Conservation (phyloP, 768 basidiomycete species). For the Antrodiella citrinella region DNA sequence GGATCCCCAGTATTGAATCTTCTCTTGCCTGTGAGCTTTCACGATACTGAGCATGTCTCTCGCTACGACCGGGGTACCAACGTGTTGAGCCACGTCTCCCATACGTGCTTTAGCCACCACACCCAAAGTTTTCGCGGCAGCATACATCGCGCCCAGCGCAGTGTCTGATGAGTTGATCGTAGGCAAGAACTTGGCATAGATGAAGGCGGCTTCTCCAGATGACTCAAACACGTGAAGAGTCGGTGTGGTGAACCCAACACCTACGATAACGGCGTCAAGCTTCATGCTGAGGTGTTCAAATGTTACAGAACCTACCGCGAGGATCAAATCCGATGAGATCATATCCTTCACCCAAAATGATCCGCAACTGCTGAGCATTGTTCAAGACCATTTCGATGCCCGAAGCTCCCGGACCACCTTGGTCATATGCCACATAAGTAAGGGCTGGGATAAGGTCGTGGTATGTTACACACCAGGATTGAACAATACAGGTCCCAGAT, state of each 20-base stretch:
- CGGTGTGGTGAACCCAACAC: background rate
- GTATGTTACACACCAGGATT: constrained; percentile 6
- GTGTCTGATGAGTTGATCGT: constrained; percentile 5
- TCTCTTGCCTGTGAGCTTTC: constrained; percentile 20
- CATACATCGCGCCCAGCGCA: constrained; percentile 6
- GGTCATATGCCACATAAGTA: background rate
- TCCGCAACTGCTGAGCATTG: constrained; percentile 2
- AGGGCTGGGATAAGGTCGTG: background rate
- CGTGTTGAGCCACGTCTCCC: constrained; percentile 7
- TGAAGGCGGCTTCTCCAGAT: background rate
- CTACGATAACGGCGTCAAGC: background rate
- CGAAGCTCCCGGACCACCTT: constrained; percentile 20
- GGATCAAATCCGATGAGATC: constrained; percentile 24
- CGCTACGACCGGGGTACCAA: constrained; percentile 21
- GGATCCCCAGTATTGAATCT: constrained; percentile 25
- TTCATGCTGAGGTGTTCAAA: background rate
- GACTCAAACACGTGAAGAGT: background rate
- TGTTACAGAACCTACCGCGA: constrained; percentile 12
- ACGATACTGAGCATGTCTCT: constrained; percentile 25
- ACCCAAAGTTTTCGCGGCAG: constrained; percentile 11
- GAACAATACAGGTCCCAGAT: constrained; percentile 4
- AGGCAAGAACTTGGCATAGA: background rate
- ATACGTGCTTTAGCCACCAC: constrained; percentile 1
- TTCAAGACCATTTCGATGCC: constrained; percentile 15
- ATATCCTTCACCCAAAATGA: constrained; percentile 15